A percentile compares a stretch with the other conserved stretches of the same genome.
phyloP scores from a whole-genome alignment of 2,329 filamentous ascomycete species.

The Penicillium corylophilum region DNA sequence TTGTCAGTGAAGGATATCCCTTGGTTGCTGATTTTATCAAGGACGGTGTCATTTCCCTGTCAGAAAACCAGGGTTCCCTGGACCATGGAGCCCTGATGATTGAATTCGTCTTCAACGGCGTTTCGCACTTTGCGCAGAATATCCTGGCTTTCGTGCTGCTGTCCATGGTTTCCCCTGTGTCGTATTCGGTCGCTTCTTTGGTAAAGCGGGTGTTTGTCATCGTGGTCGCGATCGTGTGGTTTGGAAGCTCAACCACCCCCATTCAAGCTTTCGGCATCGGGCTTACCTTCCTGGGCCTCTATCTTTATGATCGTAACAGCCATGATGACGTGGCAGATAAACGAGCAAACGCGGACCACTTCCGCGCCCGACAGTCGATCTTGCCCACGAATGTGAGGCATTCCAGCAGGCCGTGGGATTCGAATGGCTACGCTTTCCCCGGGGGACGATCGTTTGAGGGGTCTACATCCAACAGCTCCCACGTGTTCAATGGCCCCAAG shows the following conservation, averaged over 20 bases:
- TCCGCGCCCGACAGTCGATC: conserved; percentile 62
- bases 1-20: conserved; percentile 81
- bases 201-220: conserved; percentile 99
- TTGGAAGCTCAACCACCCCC: conserved; percentile 80
- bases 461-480: conserved; percentile 17
- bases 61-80: conserved; percentile 71
- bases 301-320: conserved; percentile 91
- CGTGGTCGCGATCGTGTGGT: conserved; percentile 92
- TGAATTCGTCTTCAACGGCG: conserved; percentile 97
- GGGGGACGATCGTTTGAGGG: conserved; percentile 21
- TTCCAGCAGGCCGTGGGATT: conserved; percentile 37
- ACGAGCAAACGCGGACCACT: conserved; percentile 64
- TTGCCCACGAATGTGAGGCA: conserved; percentile 60
- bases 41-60: conserved; percentile 75
- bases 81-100: conserved; percentile 62
- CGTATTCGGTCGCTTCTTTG: conserved; percentile 91
- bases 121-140: conserved; percentile 94
- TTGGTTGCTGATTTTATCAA: conserved; percentile 75
- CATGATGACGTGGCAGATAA: conserved; percentile 85
- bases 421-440: conserved; percentile 39
- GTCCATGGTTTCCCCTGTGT: conserved; percentile 92
- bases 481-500: conserved; percentile 31
- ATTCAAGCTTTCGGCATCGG: conserved; percentile 81
- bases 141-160: conserved; percentile 91
- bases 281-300: conserved; percentile 87